These are phyloP conservation scores for Penicillium desertorum DNA, from an alignment of 495 filamentous ascomycete species.

Conservation along the genomic window DNA sequence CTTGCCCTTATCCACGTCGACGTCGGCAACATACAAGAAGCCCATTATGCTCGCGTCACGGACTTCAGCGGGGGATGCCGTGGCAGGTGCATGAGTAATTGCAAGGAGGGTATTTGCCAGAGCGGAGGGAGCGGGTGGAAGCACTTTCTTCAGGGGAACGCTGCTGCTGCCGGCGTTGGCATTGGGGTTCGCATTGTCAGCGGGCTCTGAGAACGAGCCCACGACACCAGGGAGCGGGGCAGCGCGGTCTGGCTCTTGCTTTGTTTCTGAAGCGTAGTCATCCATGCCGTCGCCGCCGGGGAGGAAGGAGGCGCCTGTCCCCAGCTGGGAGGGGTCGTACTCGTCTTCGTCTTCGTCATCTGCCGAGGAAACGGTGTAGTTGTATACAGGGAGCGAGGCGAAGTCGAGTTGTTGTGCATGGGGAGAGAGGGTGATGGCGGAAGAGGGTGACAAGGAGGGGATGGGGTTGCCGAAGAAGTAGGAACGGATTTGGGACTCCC, in stretches of 20 bases:
- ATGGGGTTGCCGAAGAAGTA: constrained; percentile 87
- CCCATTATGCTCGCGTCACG: constrained; percentile 86
- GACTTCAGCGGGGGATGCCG: constrained; percentile 67
- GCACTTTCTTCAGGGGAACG: constrained; percentile 40
- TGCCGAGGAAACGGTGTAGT: constrained; percentile 45
- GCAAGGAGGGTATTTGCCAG: constrained; percentile 68
- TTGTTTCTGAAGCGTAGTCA: constrained; percentile 24
- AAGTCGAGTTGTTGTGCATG: constrained; percentile 79
- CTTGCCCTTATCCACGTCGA: constrained; percentile 80
- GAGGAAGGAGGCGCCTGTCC: constrained; percentile 45
- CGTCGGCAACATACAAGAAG: constrained; percentile 86
- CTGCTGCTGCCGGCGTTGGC: constrained; percentile 18
- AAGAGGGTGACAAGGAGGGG: constrained; percentile 30
- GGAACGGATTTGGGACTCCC: constrained; percentile 74
- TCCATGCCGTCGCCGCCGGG: constrained; percentile 41
- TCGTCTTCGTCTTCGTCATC: constrained; percentile 50
- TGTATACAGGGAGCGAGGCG: constrained; percentile 68
- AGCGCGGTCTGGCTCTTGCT: constrained; percentile 24
- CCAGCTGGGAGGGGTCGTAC: constrained; percentile 45
- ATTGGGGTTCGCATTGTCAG: constrained; percentile 2
- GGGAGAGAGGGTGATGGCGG: constrained; percentile 74
- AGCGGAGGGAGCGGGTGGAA: constrained; percentile 33
- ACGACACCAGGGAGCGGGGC: constrained; percentile 28
- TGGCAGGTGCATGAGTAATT: constrained; percentile 68
- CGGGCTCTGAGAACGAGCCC: constrained; percentile 21